Percentiles rank a stretch among this genome's conserved stretches.
Evolutionary conservation across 1,284 basidiomycete genomes (phyloP).

Genomic region (Puccinia coronata): DNA sequence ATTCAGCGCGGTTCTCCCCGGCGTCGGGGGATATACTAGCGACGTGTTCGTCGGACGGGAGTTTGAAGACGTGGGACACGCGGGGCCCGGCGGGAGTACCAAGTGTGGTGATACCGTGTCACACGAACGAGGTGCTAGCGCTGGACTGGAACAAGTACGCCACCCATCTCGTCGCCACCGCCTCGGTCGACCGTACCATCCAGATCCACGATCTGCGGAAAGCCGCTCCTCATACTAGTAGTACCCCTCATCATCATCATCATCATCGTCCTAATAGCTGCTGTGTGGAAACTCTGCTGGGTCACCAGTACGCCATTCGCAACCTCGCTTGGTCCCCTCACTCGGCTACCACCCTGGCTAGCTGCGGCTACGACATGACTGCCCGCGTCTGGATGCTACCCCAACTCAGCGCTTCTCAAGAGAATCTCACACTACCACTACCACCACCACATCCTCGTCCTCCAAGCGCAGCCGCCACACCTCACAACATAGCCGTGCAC

Average conservation of each 20-base stretch:
- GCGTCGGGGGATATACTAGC: slow-evolving; percentile 79
- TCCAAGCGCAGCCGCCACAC: slow-evolving; percentile 48
- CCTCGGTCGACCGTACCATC: slow-evolving; percentile 75
- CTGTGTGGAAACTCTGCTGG: slow-evolving; percentile 57
- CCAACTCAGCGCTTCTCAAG: too few relatives aligned
- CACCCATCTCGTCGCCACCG: slow-evolving; percentile 74
- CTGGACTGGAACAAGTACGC: slow-evolving; percentile 93
- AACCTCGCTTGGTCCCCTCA: slow-evolving; percentile 59
- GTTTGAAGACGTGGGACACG: slow-evolving; percentile 49
- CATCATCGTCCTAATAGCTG: too few relatives aligned
- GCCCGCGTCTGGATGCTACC: slow-evolving; percentile 71
- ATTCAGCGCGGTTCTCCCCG: slow-evolving; percentile 86
- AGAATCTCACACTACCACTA: slow-evolving; percentile 20
- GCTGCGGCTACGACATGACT: slow-evolving; percentile 94
- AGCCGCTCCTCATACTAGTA: slow-evolving; percentile 56
- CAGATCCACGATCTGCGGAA: slow-evolving; percentile 85
- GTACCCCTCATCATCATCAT: slow-evolving; percentile 26
- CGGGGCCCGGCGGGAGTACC: background rate
- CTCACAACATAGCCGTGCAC: slow-evolving; percentile 64
- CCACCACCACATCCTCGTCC: slow-evolving; percentile 61
- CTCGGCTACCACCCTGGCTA: slow-evolving; percentile 61
- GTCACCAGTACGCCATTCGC: slow-evolving; percentile 63
- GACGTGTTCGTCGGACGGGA: slow-evolving; percentile 81
- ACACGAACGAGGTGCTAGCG: slow-evolving; percentile 63
- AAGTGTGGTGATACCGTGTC: slow-evolving; percentile 54